A percentile compares a stretch with the other conserved stretches of the same genome.
phyloP scores from a whole-genome alignment of 805 yeast species.

The Candida chilensis region DNA sequence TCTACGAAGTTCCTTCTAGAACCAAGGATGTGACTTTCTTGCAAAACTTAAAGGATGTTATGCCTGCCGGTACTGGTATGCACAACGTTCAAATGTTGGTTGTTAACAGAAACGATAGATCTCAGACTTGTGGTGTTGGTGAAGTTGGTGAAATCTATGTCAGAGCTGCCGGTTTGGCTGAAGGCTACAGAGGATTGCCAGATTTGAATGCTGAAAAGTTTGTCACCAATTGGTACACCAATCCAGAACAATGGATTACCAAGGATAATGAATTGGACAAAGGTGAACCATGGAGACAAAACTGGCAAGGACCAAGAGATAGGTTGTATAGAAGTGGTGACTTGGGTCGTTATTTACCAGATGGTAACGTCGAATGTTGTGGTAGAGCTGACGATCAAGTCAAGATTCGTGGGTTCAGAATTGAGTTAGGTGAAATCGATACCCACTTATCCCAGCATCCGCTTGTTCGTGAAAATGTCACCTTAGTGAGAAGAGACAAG shows the following conservation, averaged over 20 bases:
- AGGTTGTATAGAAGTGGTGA: conserved; percentile 96
- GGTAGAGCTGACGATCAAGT: conserved; percentile 99
- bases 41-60: conserved; percentile 81
- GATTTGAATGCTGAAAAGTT: conserved; percentile 85
- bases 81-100: conserved; percentile 86
- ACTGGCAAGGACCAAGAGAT: conserved; percentile 93
- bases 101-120: conserved; percentile 81
- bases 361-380: conserved; percentile 95
- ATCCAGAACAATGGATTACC: conserved; percentile 51
- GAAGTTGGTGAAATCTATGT: conserved; percentile 98
- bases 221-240: conserved; percentile 84
- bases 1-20: conserved; percentile 77
- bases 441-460: conserved; percentile 95
- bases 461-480: conserved; percentile 83
- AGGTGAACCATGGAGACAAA: conserved; percentile 59
- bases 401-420: conserved; percentile 96
- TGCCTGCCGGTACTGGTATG: conserved; percentile 99
- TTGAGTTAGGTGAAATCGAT: conserved; percentile 96
- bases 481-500: conserved; percentile 85
- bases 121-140: conserved; percentile 95
- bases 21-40: conserved; percentile 62
- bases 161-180: conserved; percentile 96
- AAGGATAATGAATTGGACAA: conserved; percentile 37
- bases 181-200: conserved; percentile 89
- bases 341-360: conserved; percentile 91